phyloP scores from a whole-genome alignment of 1,284 basidiomycete genomes.

The Cutaneotrichosporon sp. region DNA sequence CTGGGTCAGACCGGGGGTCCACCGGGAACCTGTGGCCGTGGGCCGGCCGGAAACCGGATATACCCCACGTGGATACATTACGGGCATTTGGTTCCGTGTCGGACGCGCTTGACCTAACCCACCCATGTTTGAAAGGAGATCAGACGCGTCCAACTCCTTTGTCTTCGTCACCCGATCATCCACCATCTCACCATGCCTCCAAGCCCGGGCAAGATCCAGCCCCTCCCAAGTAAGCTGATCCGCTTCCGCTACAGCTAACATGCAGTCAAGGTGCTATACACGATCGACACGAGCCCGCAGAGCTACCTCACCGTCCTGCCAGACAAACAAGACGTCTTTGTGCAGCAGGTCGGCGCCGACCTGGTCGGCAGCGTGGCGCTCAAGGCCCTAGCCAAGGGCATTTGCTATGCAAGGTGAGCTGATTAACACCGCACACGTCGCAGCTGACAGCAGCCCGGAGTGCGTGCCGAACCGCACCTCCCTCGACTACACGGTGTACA shows the following conservation, averaged over 20 bases:
- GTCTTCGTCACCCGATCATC: not conserved
- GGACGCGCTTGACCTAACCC: not conserved
- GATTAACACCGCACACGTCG: too few species aligned
- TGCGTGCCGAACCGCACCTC: conserved; percentile 39
- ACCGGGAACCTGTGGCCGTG: too few species aligned
- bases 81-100: conserved; percentile 13
- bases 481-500: conserved; percentile 50
- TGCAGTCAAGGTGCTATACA: conserved; percentile 50
- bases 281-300: conserved; percentile 42
- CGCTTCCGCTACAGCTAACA: not conserved
- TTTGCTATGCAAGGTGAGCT: conserved; percentile 48
- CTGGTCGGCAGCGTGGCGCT: conserved; percentile 39
- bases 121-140: not conserved
- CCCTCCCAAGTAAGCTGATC: conserved; percentile 36
- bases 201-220: conserved; percentile 46
- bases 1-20: not conserved
- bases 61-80: not conserved
- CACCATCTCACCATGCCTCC: conserved; percentile 36
- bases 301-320: conserved; percentile 44
- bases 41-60: not conserved
- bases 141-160: conserved; percentile 2
- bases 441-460: conserved; percentile 37
- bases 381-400: conserved; percentile 41
- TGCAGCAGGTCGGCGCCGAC: conserved; percentile 29
- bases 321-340: conserved; percentile 42